Evolutionary conservation across 805 yeast species (phyloP), one percentile per base, ranked within the genome.

Genomic region (Kodamaea nitidulidarum): DNA sequence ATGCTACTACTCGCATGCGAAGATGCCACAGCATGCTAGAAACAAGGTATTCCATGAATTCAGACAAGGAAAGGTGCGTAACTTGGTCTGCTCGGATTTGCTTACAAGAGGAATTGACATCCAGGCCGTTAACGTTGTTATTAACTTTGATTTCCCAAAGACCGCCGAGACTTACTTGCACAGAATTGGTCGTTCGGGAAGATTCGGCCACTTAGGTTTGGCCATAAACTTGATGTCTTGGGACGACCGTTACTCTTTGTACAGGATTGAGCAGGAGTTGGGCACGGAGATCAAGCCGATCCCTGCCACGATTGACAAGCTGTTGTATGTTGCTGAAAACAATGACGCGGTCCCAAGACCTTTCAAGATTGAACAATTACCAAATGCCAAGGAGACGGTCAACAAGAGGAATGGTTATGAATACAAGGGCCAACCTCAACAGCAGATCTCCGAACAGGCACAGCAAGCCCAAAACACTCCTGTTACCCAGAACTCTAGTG

Each of bases 51-150:
- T 93, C 79, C 98, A 93, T 61, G 98, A 93, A 65, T 93, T 93
- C 65, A 85, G 98, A 74, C 95, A 88, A 61, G 98, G 98, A 36
- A 88, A 87, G 62, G 96, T 93, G 58, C 84, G 98, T 70, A 93
- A 93, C 58, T 75, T 93, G 56, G 98, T 93, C 29, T 93, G 98
- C 68, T 86, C 98, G 1, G 98, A 93, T 69, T 73, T 93, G 46
- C 76, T 93, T 48, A 91, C 98, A 21, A 85, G 98, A 75, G 98
- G 98, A 77, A 93, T 93, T 55, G 98, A 93, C 74, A 91, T 93
- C 54, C 98, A 93, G 67, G 98, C 98, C 5, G 98, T 93, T 48
- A 93, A 93, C 59, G 98, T 93, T 34, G 98, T 93, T 36, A 86
- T 93, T 55, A 93, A 93, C 70, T 93, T 93, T 61, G 98, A 93